Evolutionary conservation across 768 basidiomycete species (phyloP).

Genomic region (Suillus decipiens): DNA sequence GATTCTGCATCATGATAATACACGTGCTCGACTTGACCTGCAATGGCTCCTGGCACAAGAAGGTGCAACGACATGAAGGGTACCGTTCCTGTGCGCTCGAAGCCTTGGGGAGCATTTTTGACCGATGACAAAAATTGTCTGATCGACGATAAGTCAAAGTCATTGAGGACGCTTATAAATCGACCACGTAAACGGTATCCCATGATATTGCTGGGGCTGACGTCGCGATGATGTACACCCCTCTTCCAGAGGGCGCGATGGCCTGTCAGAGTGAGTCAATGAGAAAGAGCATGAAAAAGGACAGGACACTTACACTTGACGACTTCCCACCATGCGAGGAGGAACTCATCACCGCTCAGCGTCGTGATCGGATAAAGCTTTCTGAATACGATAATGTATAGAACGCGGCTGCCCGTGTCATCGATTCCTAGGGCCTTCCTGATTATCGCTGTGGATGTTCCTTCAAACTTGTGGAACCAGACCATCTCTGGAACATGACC

Average conservation of each 20-base stretch:
- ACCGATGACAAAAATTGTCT: background rate
- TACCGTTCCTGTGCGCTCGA: background rate
- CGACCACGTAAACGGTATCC: background rate
- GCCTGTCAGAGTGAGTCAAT: background rate
- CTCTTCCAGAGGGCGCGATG: background rate
- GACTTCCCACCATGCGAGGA: background rate
- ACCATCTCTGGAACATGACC: conserved; percentile 6
- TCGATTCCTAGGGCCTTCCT: background rate
- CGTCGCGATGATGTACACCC: background rate
- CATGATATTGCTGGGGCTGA: background rate
- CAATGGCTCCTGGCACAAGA: background rate
- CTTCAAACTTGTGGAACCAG: background rate
- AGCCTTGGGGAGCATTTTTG: background rate
- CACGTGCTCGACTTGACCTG: background rate
- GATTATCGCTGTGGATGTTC: background rate
- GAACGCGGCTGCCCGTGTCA: background rate
- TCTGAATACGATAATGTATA: background rate
- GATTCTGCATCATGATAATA: background rate
- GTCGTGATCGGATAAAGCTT: background rate
- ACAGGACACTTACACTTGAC: background rate
- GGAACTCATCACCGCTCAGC: background rate
- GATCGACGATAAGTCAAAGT: background rate
- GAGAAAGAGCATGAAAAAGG: background rate
- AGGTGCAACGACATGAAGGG: background rate
- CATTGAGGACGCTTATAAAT: background rate